Evolutionary conservation across 768 basidiomycete species (phyloP).

Genomic region (Agaricus bisporus): DNA sequence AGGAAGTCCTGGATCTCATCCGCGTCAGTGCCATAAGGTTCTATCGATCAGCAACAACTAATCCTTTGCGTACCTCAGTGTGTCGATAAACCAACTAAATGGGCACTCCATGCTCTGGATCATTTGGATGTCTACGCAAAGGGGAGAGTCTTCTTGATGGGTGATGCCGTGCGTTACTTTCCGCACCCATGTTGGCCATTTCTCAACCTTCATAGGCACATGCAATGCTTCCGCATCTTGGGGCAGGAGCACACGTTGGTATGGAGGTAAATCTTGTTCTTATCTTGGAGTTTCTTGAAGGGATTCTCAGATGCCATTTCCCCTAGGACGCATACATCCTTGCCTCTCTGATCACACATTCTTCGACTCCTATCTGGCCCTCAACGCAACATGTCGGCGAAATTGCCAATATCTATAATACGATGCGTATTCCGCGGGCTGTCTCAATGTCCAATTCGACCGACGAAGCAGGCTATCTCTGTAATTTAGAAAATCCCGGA

Average conservation of each 20-base stretch:
- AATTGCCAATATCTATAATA: constrained; percentile 17
- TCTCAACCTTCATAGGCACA: constrained; percentile 25
- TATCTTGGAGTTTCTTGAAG: background rate
- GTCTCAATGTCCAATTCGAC: constrained; percentile 15
- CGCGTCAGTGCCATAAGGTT: constrained; percentile 6
- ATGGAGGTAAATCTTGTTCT: constrained; percentile 29
- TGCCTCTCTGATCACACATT: constrained; percentile 33
- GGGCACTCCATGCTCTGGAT: constrained; percentile 18
- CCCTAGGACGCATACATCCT: constrained; percentile 26
- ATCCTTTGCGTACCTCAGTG: constrained; percentile 9
- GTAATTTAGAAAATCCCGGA: constrained; percentile 15
- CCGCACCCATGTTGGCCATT: too few species aligned
- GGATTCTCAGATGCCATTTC: background rate
- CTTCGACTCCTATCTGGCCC: constrained; percentile 17
- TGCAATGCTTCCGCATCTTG: constrained; percentile 42
- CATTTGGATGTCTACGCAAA: constrained; percentile 15
- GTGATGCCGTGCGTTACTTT: constrained; percentile 17
- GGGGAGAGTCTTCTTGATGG: constrained; percentile 17
- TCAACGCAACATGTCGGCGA: constrained; percentile 9
- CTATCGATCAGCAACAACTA: background rate
- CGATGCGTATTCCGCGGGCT: constrained; percentile 20
- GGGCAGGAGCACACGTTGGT: constrained; percentile 44
- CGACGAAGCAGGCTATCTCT: constrained; percentile 11
- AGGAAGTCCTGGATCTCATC: constrained; percentile 13
- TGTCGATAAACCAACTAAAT: constrained; percentile 15